These are phyloP conservation scores for Graphilbum sp. DNA, from an alignment of 2,329 filamentous ascomycete genomes.

Conservation along the genomic window DNA sequence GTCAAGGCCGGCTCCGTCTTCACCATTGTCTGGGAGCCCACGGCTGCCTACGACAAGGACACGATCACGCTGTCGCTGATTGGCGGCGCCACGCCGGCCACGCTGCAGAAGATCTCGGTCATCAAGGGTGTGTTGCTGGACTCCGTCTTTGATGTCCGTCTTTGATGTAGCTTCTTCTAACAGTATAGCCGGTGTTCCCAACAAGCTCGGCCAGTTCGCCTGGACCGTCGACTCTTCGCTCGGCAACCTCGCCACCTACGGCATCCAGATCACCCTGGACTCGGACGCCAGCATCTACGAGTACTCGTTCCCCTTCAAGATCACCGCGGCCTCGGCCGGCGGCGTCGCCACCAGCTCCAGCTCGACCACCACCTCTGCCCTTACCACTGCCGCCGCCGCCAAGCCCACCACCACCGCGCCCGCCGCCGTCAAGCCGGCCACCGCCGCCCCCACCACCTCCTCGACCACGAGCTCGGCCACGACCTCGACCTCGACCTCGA, in stretches of 20 bases:
- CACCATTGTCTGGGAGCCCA: conserved; percentile 32
- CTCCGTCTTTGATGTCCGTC: no score
- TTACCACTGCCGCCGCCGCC: conserved; percentile 6
- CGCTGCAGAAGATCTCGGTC: conserved; percentile 22
- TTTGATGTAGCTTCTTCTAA: no score
- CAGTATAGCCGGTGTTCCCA: conserved; percentile 24
- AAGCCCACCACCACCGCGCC: conserved; percentile 8
- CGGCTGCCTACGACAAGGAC: conserved; percentile 20
- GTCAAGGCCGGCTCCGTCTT: conserved; percentile 32
- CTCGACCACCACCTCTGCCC: conserved; percentile 8
- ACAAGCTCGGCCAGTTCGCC: conserved; percentile 25
- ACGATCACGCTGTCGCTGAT: conserved; percentile 37
- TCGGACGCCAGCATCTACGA: conserved; percentile 34
- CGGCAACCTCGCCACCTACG: conserved; percentile 34
- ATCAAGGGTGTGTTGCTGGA: conserved; percentile 27
- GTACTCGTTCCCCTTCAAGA: conserved; percentile 46
- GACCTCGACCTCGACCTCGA: not conserved
- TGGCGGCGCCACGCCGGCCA: conserved; percentile 28
- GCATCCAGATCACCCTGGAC: conserved; percentile 36
- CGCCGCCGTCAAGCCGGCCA: not conserved
- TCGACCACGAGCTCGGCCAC: conserved; percentile 10
- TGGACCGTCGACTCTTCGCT: conserved; percentile 34
- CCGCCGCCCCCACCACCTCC: not conserved
- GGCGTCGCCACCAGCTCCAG: conserved; percentile 1
- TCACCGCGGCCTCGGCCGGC: conserved; percentile 19